Evolutionary conservation across 2,329 filamentous ascomycete genomes (phyloP).

Genomic region (Bisporella sp.): DNA sequence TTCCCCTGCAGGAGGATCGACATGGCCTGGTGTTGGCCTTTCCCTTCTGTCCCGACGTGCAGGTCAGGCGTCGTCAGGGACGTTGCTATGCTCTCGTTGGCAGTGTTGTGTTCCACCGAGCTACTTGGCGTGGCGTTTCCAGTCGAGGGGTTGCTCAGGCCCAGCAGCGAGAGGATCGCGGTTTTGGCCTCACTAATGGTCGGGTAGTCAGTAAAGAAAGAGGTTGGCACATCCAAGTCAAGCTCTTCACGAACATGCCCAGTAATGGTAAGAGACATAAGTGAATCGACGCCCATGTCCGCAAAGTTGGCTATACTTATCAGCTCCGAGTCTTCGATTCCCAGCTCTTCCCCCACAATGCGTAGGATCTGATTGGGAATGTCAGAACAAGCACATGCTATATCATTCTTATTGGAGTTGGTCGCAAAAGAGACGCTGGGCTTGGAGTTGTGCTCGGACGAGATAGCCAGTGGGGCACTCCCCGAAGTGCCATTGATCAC

Average conservation of each 20-base stretch:
- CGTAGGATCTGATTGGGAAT: conserved; percentile 35
- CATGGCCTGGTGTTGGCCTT: conserved; percentile 9
- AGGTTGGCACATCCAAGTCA: conserved; percentile 43
- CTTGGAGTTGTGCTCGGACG: too few relatives aligned
- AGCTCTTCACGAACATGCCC: conserved; percentile 50
- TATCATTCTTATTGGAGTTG: too few relatives aligned
- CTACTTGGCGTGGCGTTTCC: conserved; percentile 33
- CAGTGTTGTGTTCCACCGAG: not conserved
- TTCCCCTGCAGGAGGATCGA: conserved; percentile 39
- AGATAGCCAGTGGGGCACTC: too few relatives aligned
- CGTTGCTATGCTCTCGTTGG: not conserved
- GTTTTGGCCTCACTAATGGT: conserved; percentile 8
- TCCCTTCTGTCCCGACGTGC: not conserved
- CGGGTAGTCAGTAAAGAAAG: conserved; percentile 35
- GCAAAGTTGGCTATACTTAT: conserved; percentile 46
- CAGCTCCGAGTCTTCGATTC: conserved; percentile 45
- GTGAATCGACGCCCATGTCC: too few relatives aligned
- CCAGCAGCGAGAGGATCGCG: too few relatives aligned
- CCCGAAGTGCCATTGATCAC: too few relatives aligned
- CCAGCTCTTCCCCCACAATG: conserved; percentile 49
- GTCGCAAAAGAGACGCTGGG: too few relatives aligned
- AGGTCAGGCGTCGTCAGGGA: not conserved
- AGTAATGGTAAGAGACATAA: conserved; percentile 48
- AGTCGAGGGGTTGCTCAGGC: conserved; percentile 14
- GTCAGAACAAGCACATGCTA: conserved; percentile 26